These are phyloP conservation scores for Phylloporus rhodoxanthus DNA, from an alignment of 768 basidiomycete genomes.

Conservation along the genomic window DNA sequence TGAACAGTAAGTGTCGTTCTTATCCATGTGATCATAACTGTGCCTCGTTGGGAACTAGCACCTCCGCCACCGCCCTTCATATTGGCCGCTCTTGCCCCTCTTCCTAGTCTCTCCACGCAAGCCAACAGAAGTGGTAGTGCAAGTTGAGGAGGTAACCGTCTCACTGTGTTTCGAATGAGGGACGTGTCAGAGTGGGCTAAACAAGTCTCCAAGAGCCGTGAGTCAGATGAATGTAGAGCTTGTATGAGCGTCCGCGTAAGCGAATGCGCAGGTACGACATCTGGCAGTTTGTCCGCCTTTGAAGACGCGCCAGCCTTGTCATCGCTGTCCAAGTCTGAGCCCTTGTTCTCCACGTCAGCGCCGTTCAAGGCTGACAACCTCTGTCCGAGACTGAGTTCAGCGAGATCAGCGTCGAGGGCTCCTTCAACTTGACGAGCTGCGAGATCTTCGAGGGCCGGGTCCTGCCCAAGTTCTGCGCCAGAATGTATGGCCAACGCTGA, in stretches of 20 bases:
- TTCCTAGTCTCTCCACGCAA: slow-evolving; percentile 83
- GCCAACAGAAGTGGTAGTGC: slow-evolving; percentile 81
- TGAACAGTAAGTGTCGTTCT: slow-evolving; percentile 80
- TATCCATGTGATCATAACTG: slow-evolving; percentile 67
- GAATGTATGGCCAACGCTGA: slow-evolving; percentile 56
- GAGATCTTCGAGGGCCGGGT: slow-evolving; percentile 46
- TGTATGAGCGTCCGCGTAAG: slow-evolving; percentile 93
- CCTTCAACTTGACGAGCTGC: slow-evolving; percentile 53
- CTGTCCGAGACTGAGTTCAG: slow-evolving; percentile 89
- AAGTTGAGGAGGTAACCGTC: slow-evolving; percentile 78
- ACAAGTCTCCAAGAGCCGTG: slow-evolving; percentile 81
- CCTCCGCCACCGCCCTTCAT: slow-evolving; percentile 76
- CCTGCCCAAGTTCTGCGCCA: slow-evolving; percentile 61
- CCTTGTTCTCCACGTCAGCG: slow-evolving; percentile 33
- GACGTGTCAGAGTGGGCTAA: slow-evolving; percentile 73
- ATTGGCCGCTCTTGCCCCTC: slow-evolving; percentile 62
- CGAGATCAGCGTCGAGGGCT: slow-evolving; percentile 73
- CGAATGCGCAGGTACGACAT: slow-evolving; percentile 71
- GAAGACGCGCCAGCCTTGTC: slow-evolving; percentile 34
- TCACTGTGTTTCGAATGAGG: slow-evolving; percentile 83
- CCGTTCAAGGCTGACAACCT: slow-evolving; percentile 72
- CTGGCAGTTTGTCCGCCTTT: slow-evolving; percentile 14
- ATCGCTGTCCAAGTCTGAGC: slow-evolving; percentile 42
- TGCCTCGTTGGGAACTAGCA: slow-evolving; percentile 73
- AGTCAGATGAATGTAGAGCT: slow-evolving; percentile 92